phyloP scores from a whole-genome alignment of 305 asterid genomes.

The Fraxinus latifolia region DNA sequence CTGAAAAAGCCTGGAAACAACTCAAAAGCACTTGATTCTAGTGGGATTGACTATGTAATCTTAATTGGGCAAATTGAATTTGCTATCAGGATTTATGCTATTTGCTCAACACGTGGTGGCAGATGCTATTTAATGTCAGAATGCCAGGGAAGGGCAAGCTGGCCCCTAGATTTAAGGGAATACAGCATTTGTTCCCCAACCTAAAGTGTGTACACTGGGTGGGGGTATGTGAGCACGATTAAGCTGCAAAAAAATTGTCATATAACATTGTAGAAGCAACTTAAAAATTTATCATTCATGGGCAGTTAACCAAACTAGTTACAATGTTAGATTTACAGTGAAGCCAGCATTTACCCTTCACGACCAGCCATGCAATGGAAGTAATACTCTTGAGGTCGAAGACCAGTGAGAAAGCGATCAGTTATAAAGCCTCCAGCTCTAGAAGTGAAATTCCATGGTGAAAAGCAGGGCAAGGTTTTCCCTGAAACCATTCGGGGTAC shows the following conservation, averaged over 20 bases:
- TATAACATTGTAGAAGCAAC: background rate
- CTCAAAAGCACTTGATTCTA: background rate
- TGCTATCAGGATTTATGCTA: background rate
- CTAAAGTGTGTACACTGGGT: background rate
- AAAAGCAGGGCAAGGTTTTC: slow-evolving; percentile 86
- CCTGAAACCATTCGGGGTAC: slow-evolving; percentile 99
- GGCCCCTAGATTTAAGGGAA: background rate
- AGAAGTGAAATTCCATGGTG: slow-evolving; percentile 94
- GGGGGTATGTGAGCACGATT: background rate
- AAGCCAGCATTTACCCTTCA: slow-evolving; percentile 64
- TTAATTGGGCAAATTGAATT: background rate
- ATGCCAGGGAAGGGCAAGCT: background rate
- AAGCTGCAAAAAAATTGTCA: background rate
- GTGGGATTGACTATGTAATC: background rate
- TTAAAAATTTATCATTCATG: background rate
- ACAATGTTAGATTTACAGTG: slow-evolving; percentile 18
- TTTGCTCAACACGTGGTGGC: background rate
- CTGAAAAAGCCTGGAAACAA: background rate
- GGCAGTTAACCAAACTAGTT: slow-evolving; percentile 16
- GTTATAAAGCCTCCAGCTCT: slow-evolving; percentile 97
- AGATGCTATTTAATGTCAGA: background rate
- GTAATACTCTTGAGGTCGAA: slow-evolving; percentile 94
- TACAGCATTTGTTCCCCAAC: background rate
- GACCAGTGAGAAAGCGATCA: slow-evolving; percentile 95
- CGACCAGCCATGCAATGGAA: slow-evolving; percentile 99